Conservation (phyloP, 2,329 filamentous ascomycete species). For the Alternaria metachromatica region DNA sequence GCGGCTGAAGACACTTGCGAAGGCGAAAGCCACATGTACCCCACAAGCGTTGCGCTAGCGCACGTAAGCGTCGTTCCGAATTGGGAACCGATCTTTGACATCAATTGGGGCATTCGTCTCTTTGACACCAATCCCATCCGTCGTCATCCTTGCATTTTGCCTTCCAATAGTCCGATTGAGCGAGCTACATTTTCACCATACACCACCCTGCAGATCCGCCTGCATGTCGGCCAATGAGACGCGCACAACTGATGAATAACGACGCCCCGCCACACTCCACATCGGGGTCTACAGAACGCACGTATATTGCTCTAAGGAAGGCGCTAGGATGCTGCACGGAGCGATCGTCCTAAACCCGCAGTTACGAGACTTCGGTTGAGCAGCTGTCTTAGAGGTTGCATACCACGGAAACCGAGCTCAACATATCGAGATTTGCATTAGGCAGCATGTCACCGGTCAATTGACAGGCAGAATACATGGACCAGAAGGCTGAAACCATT, state of each 20-base stretch:
- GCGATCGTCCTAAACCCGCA: slow-evolving; percentile 7
- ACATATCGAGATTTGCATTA: background rate
- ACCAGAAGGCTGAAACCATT: background rate
- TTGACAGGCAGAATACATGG: background rate
- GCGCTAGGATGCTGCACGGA: slow-evolving; percentile 15
- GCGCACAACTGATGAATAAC: background rate
- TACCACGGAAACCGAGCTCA: slow-evolving; percentile 12
- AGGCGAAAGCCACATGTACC: slow-evolving; percentile 21
- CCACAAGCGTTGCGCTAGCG: slow-evolving; percentile 22
- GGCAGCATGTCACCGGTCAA: background rate
- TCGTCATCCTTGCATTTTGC: slow-evolving; percentile 9
- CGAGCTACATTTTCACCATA: slow-evolving; percentile 21
- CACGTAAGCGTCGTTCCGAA: slow-evolving; percentile 16
- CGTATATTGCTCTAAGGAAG: slow-evolving; percentile 10
- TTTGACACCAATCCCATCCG: slow-evolving; percentile 16
- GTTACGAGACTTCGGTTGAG: slow-evolving; percentile 9
- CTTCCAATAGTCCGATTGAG: slow-evolving; percentile 19
- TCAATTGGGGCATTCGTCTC: slow-evolving; percentile 8
- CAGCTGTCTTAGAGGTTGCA: slow-evolving; percentile 15
- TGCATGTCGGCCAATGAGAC: slow-evolving; percentile 14
- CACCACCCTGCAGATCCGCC: slow-evolving; percentile 14
- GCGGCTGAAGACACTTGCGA: slow-evolving; percentile 17
- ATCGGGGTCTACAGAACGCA: slow-evolving; percentile 6
- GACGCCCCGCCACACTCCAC: slow-evolving; percentile 9
- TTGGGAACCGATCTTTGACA: slow-evolving; percentile 25